Percentiles rank a stretch among this genome's conserved stretches.
These are phyloP conservation scores for Yamadazyma laniorum DNA, from an alignment of 805 yeast species.

Conservation along the genomic window DNA sequence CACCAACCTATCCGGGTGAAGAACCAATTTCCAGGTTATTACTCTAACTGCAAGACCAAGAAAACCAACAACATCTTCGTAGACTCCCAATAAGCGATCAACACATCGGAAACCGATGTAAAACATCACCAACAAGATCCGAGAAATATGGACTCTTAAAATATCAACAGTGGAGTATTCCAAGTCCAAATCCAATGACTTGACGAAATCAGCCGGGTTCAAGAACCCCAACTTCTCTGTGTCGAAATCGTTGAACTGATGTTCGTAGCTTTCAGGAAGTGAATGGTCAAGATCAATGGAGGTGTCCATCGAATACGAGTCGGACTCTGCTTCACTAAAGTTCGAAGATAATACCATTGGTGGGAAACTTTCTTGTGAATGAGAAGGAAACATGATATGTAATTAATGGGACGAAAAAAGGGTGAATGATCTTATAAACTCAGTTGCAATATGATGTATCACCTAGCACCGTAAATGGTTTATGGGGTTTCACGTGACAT, in stretches of 20 bases:
- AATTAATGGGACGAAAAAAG: neutral
- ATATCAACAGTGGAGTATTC: conserved; percentile 18
- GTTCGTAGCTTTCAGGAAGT: neutral
- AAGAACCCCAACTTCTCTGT: conserved; percentile 15
- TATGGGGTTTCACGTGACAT: no score
- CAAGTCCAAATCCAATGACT: conserved; percentile 14
- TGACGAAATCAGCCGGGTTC: conserved; percentile 10
- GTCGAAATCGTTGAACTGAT: conserved; percentile 10
- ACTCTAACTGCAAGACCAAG: neutral
- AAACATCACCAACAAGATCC: conserved; percentile 13
- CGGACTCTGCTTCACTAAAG: no score
- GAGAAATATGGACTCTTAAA: conserved; percentile 17
- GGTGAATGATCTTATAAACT: neutral
- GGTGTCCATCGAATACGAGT: neutral
- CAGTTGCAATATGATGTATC: neutral
- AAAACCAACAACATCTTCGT: neutral
- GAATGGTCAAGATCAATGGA: conserved; percentile 2
- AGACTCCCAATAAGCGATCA: neutral
- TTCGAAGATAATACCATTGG: no score
- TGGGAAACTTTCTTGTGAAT: no score
- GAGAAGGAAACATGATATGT: neutral
- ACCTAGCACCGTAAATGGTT: no score
- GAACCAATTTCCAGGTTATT: neutral
- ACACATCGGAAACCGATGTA: neutral
- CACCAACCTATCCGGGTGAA: conserved; percentile 9